Evolutionary conservation across 306 rosid species (phyloP).

Genomic region (Aeschynomene evenia): DNA sequence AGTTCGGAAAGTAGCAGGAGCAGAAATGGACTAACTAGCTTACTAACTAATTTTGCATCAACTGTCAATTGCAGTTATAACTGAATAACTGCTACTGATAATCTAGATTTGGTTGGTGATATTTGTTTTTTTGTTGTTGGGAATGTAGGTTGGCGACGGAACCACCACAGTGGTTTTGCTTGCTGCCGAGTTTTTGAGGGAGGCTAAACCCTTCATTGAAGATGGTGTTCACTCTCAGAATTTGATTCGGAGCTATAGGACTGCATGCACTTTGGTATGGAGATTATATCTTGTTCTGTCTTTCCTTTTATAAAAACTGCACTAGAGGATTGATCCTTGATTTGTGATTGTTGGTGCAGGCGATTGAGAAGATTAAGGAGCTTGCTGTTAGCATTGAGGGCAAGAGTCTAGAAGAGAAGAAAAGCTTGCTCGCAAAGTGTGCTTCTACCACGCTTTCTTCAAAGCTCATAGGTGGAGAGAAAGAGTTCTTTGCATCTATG

Average conservation of each 20-base stretch:
- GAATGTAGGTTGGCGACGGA: constrained; percentile 92
- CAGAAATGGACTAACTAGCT: not conserved
- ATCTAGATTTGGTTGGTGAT: not conserved
- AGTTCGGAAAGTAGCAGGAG: not conserved
- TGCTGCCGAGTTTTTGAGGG: constrained; percentile 89
- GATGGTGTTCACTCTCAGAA: constrained; percentile 95
- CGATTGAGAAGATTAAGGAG: constrained; percentile 80
- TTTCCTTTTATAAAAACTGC: not conserved
- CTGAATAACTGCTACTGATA: not conserved
- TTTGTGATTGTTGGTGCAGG: constrained; percentile 45
- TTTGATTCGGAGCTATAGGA: constrained; percentile 81
- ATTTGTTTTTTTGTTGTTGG: not conserved
- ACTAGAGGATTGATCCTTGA: too few relatives aligned
- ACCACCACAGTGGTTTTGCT: constrained; percentile 97
- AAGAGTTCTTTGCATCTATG: constrained; percentile 92
- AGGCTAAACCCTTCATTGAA: constrained; percentile 97
- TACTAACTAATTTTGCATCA: not conserved
- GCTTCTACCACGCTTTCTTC: constrained; percentile 98
- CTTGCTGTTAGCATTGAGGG: constrained; percentile 93
- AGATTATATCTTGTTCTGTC: not conserved
- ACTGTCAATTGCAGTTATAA: not conserved
- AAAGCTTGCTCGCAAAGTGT: constrained; percentile 81
- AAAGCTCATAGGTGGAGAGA: constrained; percentile 97
- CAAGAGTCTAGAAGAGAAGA: constrained; percentile 91
- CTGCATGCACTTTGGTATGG: constrained; percentile 72